Conservation (phyloP, 192 early-diverging fungal species). For the Chytriomyces confervae region DNA sequence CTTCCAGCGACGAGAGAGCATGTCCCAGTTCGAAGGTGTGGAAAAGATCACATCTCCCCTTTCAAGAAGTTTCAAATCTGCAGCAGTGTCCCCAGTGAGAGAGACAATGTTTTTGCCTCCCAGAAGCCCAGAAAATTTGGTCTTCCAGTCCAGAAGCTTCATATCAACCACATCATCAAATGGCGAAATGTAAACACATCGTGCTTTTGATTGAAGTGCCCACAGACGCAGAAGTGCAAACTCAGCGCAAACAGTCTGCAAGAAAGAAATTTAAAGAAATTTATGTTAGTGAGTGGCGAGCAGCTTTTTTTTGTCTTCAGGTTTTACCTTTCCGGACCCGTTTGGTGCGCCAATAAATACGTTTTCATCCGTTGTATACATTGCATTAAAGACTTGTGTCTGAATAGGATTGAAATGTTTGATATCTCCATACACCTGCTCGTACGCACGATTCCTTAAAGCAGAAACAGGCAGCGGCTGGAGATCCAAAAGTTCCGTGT, state of each 20-base stretch:
- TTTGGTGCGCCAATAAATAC: conserved; percentile 91
- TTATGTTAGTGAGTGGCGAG: not conserved
- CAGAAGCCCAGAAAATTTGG: conserved; percentile 77
- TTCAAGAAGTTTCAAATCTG: conserved; percentile 88
- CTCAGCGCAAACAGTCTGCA: conserved; percentile 86
- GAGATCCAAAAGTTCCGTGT: conserved; percentile 93
- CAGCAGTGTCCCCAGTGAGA: conserved; percentile 88
- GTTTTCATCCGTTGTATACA: conserved; percentile 87
- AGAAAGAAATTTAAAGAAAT: not conserved
- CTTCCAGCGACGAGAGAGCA: conserved; percentile 92
- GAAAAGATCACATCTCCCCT: conserved; percentile 89
- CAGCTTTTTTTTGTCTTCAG: not conserved
- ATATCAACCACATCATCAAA: conserved; percentile 82
- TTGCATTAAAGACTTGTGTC: conserved; percentile 90
- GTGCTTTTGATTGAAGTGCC: conserved; percentile 60
- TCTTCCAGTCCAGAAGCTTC: conserved; percentile 81
- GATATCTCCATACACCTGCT: conserved; percentile 68
- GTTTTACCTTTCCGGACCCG: conserved; percentile 81
- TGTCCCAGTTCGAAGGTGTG: conserved; percentile 91
- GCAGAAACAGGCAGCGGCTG: conserved; percentile 85
- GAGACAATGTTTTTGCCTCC: conserved; percentile 89
- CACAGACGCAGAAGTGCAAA: conserved; percentile 93
- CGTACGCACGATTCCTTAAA: conserved; percentile 78
- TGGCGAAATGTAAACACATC: conserved; percentile 92
- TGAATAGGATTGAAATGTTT: conserved; percentile 92